Conservation (phyloP, 768 basidiomycete genomes). For the Lactarius trivialis region DNA sequence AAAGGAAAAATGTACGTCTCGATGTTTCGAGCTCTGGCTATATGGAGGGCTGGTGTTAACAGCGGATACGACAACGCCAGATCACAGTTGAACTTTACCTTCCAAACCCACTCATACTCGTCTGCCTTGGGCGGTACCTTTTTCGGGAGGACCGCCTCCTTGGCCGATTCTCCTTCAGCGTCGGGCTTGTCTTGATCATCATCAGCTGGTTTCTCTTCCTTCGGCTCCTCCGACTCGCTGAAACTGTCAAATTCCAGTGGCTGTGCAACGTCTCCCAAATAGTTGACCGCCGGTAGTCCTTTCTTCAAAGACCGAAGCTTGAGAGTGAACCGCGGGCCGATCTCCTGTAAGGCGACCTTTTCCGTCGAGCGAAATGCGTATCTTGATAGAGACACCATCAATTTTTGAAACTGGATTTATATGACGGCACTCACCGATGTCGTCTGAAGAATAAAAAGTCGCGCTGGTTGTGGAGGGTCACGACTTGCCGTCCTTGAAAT, state of each 20-base stretch:
- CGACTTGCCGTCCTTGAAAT: constrained; percentile 94
- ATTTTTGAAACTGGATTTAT: constrained; percentile 4
- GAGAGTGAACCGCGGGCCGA: constrained; percentile 94
- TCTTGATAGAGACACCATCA: constrained; percentile 33
- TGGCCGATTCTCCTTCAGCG: constrained; percentile 22
- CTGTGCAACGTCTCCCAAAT: constrained; percentile 56
- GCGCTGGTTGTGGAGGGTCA: constrained; percentile 93
- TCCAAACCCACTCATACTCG: constrained; percentile 86
- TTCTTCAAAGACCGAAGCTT: constrained; percentile 87
- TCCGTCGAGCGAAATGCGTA: constrained; percentile 90
- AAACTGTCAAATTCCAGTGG: constrained; percentile 47
- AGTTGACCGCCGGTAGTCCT: constrained; percentile 76
- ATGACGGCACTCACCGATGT: constrained; percentile 57
- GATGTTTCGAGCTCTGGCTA: constrained; percentile 93
- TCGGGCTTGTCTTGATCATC: constrained; percentile 24
- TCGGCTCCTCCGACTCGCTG: constrained; percentile 29
- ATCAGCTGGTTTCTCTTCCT: constrained; percentile 25
- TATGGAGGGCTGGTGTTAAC: constrained; percentile 3
- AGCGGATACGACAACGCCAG: constrained; percentile 1
- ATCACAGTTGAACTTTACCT: constrained; percentile 46
- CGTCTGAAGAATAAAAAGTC: constrained; percentile 97
- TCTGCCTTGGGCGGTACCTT: constrained; percentile 60
- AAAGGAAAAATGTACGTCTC: constrained; percentile 87
- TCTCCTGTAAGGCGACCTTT: constrained; percentile 91
- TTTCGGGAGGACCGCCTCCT: constrained; percentile 21